phyloP scores from a whole-genome alignment of 768 basidiomycete species.

The Tylopilus sp. region DNA sequence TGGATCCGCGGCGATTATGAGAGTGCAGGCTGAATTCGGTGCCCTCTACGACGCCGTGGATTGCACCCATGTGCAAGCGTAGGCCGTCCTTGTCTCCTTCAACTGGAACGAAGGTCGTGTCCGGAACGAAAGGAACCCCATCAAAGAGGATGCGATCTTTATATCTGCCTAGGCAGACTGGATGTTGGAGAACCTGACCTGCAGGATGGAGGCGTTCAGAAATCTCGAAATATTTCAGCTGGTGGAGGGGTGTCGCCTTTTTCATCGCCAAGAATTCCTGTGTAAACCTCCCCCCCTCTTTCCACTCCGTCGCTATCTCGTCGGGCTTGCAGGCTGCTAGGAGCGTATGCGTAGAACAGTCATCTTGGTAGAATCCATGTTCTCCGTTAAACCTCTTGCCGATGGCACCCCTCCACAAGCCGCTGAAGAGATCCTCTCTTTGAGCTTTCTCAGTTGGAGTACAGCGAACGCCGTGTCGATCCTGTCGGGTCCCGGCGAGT shows the following conservation, averaged over 20 bases:
- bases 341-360: conserved; percentile 44
- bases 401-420: conserved; percentile 52
- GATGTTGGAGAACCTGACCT: conserved; percentile 40
- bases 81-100: conserved; percentile 39
- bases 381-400: conserved; percentile 34
- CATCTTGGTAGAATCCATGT: conserved; percentile 43
- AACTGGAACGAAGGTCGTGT: conserved; percentile 46
- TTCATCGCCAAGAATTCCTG: conserved; percentile 47
- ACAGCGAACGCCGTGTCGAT: conserved; percentile 52
- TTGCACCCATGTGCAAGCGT: conserved; percentile 54
- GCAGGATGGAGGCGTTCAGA: conserved; percentile 39
- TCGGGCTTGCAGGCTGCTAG: conserved; percentile 56
- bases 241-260: conserved; percentile 47
- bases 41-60: conserved; percentile 63
- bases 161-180: conserved; percentile 48
- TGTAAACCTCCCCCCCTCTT: conserved; percentile 63
- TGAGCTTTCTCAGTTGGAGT: conserved; percentile 55
- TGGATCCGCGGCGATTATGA: conserved; percentile 58
- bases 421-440: conserved; percentile 51
- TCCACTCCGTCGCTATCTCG: conserved; percentile 56
- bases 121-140: conserved; percentile 51
- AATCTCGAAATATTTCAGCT: conserved; percentile 48
- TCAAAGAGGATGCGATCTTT: conserved; percentile 52
- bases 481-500: conserved; percentile 37
- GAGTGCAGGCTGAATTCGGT: conserved; percentile 59